Evolutionary conservation across 2,329 filamentous ascomycete species (phyloP), one percentile per base, ranked within the genome.

Genomic region (Botrytis tulipae): DNA sequence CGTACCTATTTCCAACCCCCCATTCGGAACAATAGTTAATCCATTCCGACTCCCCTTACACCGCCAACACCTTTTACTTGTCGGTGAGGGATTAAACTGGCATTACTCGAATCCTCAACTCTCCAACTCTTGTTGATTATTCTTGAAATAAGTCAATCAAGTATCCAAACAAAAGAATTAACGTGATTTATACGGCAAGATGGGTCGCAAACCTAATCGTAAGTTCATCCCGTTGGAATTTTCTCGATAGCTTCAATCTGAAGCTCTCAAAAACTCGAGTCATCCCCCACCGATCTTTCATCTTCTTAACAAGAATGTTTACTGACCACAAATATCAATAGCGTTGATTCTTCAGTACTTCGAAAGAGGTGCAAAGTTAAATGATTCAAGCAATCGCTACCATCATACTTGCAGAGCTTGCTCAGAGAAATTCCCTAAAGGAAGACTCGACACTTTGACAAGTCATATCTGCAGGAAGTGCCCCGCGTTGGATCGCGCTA

Each of bases 311-410:
- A 61, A 66, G 71, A 72, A 51, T 40, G 51, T 73, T 71, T 65
- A 65, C 72, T 76, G 67, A 76, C 61, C 54, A 44, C 63, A 40
- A 69, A 74, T 51, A 71, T 48, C 61, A 29, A 73, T 67, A 80
- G 79, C 78, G 20, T 86, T 97, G 78, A 95, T 97, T 82, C 87
- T 93, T 82, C 90, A 95, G 83, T 96, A 94, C 85, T 98, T 97
- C 82, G 90, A 93, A 82, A 90, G 94, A 78, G 95, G 95, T 16
- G 88, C 90, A 57, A 97, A 97, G 84, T 88, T 97, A 79, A 90
- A 92, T 80, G 94, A 97, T 84, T 92, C 93, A 76, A 96, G 93
- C 85, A 97, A 97, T 82, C 90, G 95, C 74, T 98, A 98, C 81
- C 91, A 93, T 78, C 93, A 97, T 81, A 96, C 93, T 20, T 97